Percentiles rank a stretch among this genome's conserved stretches.
Evolutionary conservation across 768 basidiomycete genomes (phyloP).

Genomic region (Termitomyces sp.): DNA sequence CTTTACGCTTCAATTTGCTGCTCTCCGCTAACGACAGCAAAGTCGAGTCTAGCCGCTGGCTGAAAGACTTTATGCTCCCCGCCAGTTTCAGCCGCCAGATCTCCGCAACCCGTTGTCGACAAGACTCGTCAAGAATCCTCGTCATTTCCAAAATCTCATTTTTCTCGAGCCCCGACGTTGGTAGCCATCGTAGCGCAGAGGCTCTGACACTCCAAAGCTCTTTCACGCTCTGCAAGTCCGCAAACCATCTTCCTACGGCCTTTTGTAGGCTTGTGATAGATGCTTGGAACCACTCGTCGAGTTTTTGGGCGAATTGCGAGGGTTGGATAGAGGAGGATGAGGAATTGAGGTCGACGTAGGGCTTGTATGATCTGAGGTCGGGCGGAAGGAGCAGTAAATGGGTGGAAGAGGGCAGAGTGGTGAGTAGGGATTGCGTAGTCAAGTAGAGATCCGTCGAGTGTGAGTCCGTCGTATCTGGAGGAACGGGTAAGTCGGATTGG

Average conservation of each 20-base stretch:
- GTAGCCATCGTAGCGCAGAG: constrained; percentile 48
- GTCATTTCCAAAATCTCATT: constrained; percentile 46
- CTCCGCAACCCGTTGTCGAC: constrained; percentile 47
- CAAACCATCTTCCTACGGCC: constrained; percentile 56
- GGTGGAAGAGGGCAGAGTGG: constrained; percentile 76
- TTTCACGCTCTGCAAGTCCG: constrained; percentile 53
- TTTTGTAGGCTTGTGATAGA: constrained; percentile 44
- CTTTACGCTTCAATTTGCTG: constrained; percentile 26
- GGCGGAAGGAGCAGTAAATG: constrained; percentile 77
- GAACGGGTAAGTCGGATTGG: constrained; percentile 45
- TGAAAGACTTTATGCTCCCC: constrained; percentile 45
- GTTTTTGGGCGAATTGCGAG: constrained; percentile 40
- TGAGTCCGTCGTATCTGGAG: constrained; percentile 18
- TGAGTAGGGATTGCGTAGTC: constrained; percentile 66
- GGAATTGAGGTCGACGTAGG: constrained; percentile 75
- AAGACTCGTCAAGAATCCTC: constrained; percentile 51
- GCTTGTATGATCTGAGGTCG: constrained; percentile 74
- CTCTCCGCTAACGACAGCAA: constrained; percentile 32
- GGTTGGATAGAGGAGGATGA: constrained; percentile 51
- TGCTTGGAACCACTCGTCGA: constrained; percentile 65
- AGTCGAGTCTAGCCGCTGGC: constrained; percentile 37
- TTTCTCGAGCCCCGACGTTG: constrained; percentile 41
- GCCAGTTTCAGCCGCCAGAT: constrained; percentile 59
- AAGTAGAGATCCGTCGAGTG: constrained; percentile 56
- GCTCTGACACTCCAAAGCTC: constrained; percentile 73